phyloP scores from a whole-genome alignment of 2,329 filamentous ascomycete genomes.

The Cladorrhinum sp. region DNA sequence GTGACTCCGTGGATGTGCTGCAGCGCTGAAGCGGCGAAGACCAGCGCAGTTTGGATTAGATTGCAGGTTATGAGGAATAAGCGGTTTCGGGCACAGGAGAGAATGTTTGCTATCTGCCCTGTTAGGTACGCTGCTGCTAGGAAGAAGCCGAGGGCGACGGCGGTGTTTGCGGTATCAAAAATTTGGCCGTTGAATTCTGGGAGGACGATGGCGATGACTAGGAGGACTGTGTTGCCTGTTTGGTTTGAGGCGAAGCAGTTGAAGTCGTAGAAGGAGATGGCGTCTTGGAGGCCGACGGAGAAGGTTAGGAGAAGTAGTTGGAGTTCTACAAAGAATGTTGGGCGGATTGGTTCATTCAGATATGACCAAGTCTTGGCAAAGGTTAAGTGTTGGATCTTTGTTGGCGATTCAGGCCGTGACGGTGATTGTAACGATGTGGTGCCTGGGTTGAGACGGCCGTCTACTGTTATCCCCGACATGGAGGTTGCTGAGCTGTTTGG shows the following conservation, averaged over 20 bases:
- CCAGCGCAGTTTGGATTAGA: conserved; percentile 51
- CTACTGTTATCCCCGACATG: background rate
- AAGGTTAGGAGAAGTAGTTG: conserved; percentile 48
- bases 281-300: conserved; percentile 55
- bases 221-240: conserved; percentile 62
- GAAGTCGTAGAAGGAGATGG: conserved; percentile 59
- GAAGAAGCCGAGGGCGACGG: conserved; percentile 53
- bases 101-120: conserved; percentile 53
- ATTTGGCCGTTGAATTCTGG: conserved; percentile 46
- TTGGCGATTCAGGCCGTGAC: background rate
- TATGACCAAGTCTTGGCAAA: conserved; percentile 27
- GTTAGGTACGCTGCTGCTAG: conserved; percentile 52
- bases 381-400: background rate
- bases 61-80: conserved; percentile 55
- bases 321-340: conserved; percentile 42
- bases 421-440: background rate
- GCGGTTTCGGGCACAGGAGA: conserved; percentile 47
- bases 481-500: background rate
- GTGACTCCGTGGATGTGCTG: conserved; percentile 42
- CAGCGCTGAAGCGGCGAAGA: conserved; percentile 51
- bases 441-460: background rate
- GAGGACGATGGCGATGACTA: conserved; percentile 50
- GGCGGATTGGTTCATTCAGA: conserved; percentile 34
- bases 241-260: conserved; percentile 63
- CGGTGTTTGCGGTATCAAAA: conserved; percentile 55